Evolutionary conservation across 2,329 filamentous ascomycete species (phyloP), one percentile per base, ranked within the genome.

Genomic region (Diaporthe citri): DNA sequence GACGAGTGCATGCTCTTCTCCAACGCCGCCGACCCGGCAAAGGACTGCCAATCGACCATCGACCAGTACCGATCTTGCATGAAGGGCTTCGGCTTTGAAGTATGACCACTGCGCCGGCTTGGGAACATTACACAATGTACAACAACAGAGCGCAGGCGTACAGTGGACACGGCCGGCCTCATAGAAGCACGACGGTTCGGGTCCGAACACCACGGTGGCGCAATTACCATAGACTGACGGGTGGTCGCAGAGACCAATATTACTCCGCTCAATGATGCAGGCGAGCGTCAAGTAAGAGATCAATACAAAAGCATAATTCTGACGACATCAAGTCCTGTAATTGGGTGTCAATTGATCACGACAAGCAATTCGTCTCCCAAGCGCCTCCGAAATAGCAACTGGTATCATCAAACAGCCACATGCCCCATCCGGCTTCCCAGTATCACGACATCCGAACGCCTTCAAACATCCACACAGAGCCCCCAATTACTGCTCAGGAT

Each of bases 1-100:
- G 97, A 99, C 87, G 96, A 99, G 86, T 99, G 97, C 89, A 98
- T 99, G 96, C 94, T 99, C 74, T 98, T 98, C 88, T 97, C 95
- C 73, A 95, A 91, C 77, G 90, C 94, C 76, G 89, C 93, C 81
- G 93, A 98, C 82, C 95, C 97, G 52, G 90, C 94, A 80, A 89
- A 91, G 81, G 95, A 97, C 81, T 99, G 97, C 89, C 90, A 92
- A 84, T 90, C 92, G 69, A 90, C 95, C 77, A 94, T 99, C 77
- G 91, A 95, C 39, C 92, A 94, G 82, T 99, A 99, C 87, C 93
- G 92, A 86, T 91, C 86, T 79, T 99, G 97, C 85, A 98, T 99
- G 97, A 92, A 92, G 74, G 94, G 95, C 15, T 98, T 94, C 81
- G 97, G 97, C 22, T 99, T 97, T 88, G 93, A 95, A 84, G 85